These are phyloP conservation scores for Phellinidium pouzarii DNA, from an alignment of 1,284 basidiomycete genomes.

Conservation along the genomic window DNA sequence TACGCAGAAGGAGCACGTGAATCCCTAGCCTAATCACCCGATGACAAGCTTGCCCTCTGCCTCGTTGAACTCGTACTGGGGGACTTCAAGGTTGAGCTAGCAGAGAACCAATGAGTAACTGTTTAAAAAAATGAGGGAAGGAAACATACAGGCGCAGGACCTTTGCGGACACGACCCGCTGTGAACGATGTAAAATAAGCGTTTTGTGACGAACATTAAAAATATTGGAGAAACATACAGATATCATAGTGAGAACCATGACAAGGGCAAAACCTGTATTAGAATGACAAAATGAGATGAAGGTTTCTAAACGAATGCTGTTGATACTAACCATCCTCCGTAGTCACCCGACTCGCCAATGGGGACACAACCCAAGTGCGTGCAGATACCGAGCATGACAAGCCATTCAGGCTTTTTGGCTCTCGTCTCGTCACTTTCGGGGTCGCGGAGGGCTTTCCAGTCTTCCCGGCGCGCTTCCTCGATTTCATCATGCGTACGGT, in stretches of 20 bases:
- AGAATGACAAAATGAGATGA: constrained; percentile 16
- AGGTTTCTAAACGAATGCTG: background rate
- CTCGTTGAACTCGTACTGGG: constrained; percentile 82
- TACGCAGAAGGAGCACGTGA: background rate
- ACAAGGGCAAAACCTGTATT: constrained; percentile 84
- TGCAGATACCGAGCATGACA: constrained; percentile 97
- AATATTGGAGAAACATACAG: constrained; percentile 40
- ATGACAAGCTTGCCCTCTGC: constrained; percentile 85
- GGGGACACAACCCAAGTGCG: constrained; percentile 98
- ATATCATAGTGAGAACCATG: constrained; percentile 99
- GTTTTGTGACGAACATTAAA: constrained; percentile 14
- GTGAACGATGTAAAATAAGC: constrained; percentile 14
- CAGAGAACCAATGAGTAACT: constrained; percentile 10
- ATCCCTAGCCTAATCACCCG: constrained; percentile 50
- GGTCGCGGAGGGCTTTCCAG: constrained; percentile 88
- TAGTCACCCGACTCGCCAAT: constrained; percentile 98
- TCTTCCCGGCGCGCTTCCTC: constrained; percentile 85
- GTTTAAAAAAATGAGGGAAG: constrained; percentile 2
- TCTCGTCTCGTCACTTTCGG: constrained; percentile 83
- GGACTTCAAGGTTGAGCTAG: constrained; percentile 91
- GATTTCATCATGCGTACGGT: constrained; percentile 90
- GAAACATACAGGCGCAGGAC: constrained; percentile 79
- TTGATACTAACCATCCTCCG: constrained; percentile 78
- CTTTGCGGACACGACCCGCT: constrained; percentile 93
- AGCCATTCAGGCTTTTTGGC: constrained; percentile 97